Percentiles rank a stretch among this genome's conserved stretches.
These are phyloP conservation scores for Tympanopsis confertula DNA, from an alignment of 2,329 filamentous ascomycete species.

Conservation along the genomic window DNA sequence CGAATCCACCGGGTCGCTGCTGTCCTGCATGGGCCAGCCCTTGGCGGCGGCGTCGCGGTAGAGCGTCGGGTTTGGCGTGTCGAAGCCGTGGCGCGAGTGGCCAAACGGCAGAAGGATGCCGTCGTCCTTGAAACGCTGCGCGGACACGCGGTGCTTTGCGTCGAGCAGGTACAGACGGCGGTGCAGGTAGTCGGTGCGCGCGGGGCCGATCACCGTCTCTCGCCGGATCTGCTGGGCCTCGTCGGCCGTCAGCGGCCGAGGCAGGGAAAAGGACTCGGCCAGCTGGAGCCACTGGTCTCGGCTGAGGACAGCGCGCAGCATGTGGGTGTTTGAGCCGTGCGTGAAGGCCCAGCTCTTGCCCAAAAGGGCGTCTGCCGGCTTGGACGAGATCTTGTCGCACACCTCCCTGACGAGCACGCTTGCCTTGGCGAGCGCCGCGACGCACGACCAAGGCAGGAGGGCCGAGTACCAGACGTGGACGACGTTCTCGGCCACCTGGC, in stretches of 20 bases:
- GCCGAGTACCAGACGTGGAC: background rate
- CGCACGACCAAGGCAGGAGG: background rate
- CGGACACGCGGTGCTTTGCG: constrained; percentile 13
- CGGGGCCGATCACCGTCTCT: too few species aligned
- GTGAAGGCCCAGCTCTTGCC: constrained; percentile 1
- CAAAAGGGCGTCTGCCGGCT: background rate
- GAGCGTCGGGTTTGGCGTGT: constrained; percentile 26
- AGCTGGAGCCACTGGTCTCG: too few species aligned
- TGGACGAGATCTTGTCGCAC: background rate
- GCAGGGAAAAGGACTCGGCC: too few species aligned
- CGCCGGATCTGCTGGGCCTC: too few species aligned
- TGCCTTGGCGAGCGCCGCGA: too few species aligned
- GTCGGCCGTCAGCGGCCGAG: too few species aligned
- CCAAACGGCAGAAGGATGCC: constrained; percentile 28
- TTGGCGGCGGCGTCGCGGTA: constrained; percentile 4
- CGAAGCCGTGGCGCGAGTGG: constrained; percentile 13
- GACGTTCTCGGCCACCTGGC: background rate
- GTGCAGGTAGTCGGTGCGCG: constrained; percentile 20
- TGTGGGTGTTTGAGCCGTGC: too few species aligned
- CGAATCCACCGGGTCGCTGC: constrained; percentile 18
- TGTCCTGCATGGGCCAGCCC: constrained; percentile 23
- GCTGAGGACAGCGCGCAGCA: too few species aligned
- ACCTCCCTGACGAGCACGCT: too few species aligned
- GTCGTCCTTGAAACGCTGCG: constrained; percentile 17
- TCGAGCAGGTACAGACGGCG: constrained; percentile 11